These are phyloP conservation scores for Acorus calamus DNA, from an alignment of 106 monocot genomes.

Conservation along the genomic window DNA sequence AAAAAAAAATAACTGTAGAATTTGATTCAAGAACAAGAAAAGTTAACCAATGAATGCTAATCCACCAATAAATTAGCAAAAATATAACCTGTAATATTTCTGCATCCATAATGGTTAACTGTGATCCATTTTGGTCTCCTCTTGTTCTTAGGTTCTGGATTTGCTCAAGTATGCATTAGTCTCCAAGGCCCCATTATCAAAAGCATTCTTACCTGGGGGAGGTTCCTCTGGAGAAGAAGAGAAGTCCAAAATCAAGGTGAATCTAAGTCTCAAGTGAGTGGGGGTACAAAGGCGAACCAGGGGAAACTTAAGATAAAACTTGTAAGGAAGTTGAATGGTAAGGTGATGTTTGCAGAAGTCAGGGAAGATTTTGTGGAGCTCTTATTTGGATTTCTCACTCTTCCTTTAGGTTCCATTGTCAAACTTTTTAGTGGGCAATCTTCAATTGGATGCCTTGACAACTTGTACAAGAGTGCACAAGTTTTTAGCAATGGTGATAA, in stretches of 20 bases:
- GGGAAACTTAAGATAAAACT: constrained; percentile 23
- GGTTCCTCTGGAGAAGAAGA: constrained; percentile 2
- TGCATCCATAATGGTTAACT: too few relatives aligned
- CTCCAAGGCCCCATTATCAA: constrained; percentile 20
- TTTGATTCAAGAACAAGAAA: too few relatives aligned
- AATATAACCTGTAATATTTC: too few relatives aligned
- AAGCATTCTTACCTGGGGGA: constrained; percentile 15
- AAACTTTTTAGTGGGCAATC: constrained; percentile 16
- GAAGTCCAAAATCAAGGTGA: constrained; percentile 7
- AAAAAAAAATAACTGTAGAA: too few relatives aligned
- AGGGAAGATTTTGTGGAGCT: constrained; percentile 31
- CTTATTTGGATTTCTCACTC: too few relatives aligned
- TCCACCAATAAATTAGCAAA: too few relatives aligned
- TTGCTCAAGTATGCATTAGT: constrained; percentile 25
- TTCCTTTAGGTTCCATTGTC: constrained; percentile 33
- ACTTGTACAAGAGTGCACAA: constrained; percentile 32
- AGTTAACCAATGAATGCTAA: too few relatives aligned
- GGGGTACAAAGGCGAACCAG: not conserved
- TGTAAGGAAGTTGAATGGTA: constrained; percentile 16
- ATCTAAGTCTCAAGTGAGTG: constrained; percentile 4
- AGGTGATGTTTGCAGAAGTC: constrained; percentile 45
- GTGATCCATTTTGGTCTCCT: too few relatives aligned
- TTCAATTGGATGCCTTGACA: constrained; percentile 23
- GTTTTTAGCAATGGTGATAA: constrained; percentile 9
- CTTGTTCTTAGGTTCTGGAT: constrained; percentile 13